A percentile compares a stretch with the other conserved stretches of the same genome.
phyloP scores from a whole-genome alignment of 2,329 filamentous ascomycete genomes.

The Alternaria consortialis region DNA sequence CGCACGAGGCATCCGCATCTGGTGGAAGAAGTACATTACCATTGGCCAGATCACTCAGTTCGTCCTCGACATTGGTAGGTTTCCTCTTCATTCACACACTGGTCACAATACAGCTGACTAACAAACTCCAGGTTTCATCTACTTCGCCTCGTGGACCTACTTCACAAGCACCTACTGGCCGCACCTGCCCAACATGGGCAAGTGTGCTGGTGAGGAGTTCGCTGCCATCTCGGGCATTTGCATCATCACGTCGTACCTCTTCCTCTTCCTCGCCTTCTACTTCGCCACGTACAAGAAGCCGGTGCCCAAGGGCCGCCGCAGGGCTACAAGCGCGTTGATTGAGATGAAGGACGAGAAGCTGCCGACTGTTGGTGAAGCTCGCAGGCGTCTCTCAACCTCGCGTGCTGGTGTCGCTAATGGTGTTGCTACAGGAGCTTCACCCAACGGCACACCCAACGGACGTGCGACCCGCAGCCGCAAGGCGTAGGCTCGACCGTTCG shows the following conservation, averaged over 20 bases:
- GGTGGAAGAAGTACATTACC: slow-evolving; percentile 99
- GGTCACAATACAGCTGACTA: slow-evolving; percentile 20
- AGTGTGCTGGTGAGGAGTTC: slow-evolving; percentile 95
- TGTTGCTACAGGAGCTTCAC: slow-evolving; percentile 52
- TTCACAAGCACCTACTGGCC: slow-evolving; percentile 91
- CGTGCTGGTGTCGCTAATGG: slow-evolving; percentile 53
- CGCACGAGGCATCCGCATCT: slow-evolving; percentile 91
- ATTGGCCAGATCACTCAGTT: slow-evolving; percentile 97
- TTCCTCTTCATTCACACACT: neutral
- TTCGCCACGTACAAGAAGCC: slow-evolving; percentile 93
- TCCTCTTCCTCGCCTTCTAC: slow-evolving; percentile 99
- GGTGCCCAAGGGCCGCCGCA: slow-evolving; percentile 74
- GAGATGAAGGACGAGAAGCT: slow-evolving; percentile 81
- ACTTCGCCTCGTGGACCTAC: slow-evolving; percentile 99
- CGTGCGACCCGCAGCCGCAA: slow-evolving; percentile 73
- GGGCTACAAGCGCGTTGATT: slow-evolving; percentile 83
- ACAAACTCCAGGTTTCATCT: slow-evolving; percentile 80
- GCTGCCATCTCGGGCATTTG: slow-evolving; percentile 91
- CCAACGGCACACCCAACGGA: slow-evolving; percentile 64
- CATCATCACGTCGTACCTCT: slow-evolving; percentile 92
- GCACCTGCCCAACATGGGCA: slow-evolving; percentile 81
- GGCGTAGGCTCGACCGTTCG: slow-evolving; percentile 60
- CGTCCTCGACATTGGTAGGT: slow-evolving; percentile 91
- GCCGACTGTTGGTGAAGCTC: slow-evolving; percentile 62
- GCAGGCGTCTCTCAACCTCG: slow-evolving; percentile 58